Percentiles rank a stretch among this genome's conserved stretches.
Conservation (phyloP, 345 rosid genomes). For the Lepidium africanum region DNA sequence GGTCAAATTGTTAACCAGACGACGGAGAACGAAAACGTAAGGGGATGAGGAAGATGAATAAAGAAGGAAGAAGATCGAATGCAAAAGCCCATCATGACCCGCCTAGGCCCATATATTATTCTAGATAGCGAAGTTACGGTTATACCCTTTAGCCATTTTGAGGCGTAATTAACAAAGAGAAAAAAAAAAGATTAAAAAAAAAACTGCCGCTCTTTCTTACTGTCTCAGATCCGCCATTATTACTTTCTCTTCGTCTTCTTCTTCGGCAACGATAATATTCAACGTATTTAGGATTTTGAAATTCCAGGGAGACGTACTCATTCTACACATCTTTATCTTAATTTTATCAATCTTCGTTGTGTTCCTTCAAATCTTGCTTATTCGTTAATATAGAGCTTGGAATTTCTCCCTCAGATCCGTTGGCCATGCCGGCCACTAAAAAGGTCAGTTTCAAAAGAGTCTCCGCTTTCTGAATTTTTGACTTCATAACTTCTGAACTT, state of each 20-base stretch:
- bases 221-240: constrained; percentile 29
- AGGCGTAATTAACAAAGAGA: constrained; percentile 1
- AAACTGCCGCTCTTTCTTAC: constrained; percentile 30
- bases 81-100: constrained; percentile 7
- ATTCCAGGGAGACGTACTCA: not conserved
- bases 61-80: not conserved
- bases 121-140: not conserved
- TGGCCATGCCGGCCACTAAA: constrained; percentile 21
- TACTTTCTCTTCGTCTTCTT: not conserved
- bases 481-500: not conserved
- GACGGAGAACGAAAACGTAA: not conserved
- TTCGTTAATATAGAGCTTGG: not conserved
- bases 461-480: not conserved
- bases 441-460: constrained; percentile 8
- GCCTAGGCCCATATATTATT: not conserved
- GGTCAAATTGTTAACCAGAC: not conserved
- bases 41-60: not conserved
- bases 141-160: not conserved
- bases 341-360: not conserved
- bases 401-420: not conserved
- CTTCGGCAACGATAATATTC: not conserved
- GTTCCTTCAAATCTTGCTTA: not conserved
- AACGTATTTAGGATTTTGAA: not conserved
- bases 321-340: not conserved
- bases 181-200: not conserved